Base-by-base conservation (phyloP, 2,329 filamentous ascomycete species). In the Claviceps africana region DNA sequence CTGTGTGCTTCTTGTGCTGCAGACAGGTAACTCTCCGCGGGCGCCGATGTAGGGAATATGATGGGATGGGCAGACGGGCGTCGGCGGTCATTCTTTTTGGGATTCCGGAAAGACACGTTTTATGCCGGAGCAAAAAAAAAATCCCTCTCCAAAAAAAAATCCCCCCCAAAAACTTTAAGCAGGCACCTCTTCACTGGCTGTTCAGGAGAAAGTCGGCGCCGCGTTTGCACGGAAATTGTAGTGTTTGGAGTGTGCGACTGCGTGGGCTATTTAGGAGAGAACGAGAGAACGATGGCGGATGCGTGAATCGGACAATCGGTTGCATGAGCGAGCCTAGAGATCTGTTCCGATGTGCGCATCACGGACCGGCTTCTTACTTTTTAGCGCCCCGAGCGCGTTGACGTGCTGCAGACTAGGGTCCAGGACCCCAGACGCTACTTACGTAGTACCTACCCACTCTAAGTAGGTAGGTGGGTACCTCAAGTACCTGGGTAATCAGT, bases 1-100 rank as follows among this genome's bases (percentile, higher is more conserved):
- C 51, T 56, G 50, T 47, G 51, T 44, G 46, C 22, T 21, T n/a
- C 40, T n/a, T 25, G 25, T 21, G 40, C 40, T n/a, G 48, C 37
- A 15, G 48, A 43, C 48, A 43, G 13, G 37, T 22, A 50, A 13
- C 35, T 22, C 21, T 15, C 28, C 2, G 17, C 21, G 48, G 33
- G 48, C 37, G 48, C 28, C 25, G 21, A 43, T 13, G 37, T 7
- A 28, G 30, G 21, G 33, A 15, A 40, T n/a, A 17, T 4, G 28
- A 40, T 15, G n/a, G 13, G 40, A 11, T 15, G 8, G 21, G 19
- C 15, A 25, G 31, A 22, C 22, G 17, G 15, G 28, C 31, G 10
- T 42, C 39, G 35, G 28, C 21, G 13, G 48, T 42, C 48, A 50
- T n/a, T n/a, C n/a, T n/a, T n/a, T n/a, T n/a, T n/a, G n/a, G n/a